Base-by-base conservation (phyloP, 352 stramenopile genomes). In the Pythium brachiatum region DNA sequence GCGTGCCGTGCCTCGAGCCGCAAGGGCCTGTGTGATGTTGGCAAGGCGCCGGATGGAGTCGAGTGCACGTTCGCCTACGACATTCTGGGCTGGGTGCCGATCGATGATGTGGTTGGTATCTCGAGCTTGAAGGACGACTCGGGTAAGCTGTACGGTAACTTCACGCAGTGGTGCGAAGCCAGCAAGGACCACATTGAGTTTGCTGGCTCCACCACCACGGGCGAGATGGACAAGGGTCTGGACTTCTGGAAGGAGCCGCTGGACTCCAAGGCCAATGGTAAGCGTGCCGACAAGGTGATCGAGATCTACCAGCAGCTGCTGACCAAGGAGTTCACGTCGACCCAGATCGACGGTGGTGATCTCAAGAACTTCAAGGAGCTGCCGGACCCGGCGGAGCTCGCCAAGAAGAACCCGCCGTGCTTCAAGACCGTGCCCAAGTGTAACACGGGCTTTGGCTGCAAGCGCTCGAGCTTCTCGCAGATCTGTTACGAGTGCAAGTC, bases 61-160 rank as follows among this genome's bases (percentile, higher is more conserved):
- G 72, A 79, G 11, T 93, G 84, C 55, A 90, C 81, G 16, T 93
- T 84, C 25, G 68, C 75, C n/a, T 93, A 91, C 75, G 83, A 78
- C 53, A 81, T 91, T 32, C 50, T 93, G 3, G 84, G 84, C 21
- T 90, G 76, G 78, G 74, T 92, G 11, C 66, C 79, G 13, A 85
- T 92, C 43, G 83, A 92, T 47, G 83, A 92, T 53, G 55, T 92
- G n/a, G 83, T 90, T 1, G 83, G 83, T 6, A 92, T 92, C 69
- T 90, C 83, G 16, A 59, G 48, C 15, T 66, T 90, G 7, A 81
- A 83, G 57, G 66, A 82, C 0, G 58, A 72, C 6, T 78, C 76
- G 3, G 66, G 56, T 16, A 68, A 70, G 27, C 48, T 55, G n/a
- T 90, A 77, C 62, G 57, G 53, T 51, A 87, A 88, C 53, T 90